A percentile compares a stretch with the other conserved stretches of the same genome.
Conservation (phyloP, 2,329 filamentous ascomycete species). For the Xylariales sp. region DNA sequence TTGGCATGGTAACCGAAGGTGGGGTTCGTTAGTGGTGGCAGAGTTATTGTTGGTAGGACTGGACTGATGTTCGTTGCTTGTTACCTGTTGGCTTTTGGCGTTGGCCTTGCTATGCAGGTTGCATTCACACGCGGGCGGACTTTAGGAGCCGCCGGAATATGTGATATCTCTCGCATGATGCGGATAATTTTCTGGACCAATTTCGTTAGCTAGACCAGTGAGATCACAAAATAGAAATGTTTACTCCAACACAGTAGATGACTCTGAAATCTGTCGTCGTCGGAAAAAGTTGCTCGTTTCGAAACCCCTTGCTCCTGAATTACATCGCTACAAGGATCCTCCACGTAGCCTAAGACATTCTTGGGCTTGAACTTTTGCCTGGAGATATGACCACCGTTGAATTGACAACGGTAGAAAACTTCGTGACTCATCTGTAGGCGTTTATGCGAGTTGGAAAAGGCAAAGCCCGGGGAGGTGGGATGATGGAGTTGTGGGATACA, state of each 20-base stretch:
- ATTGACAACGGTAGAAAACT: not conserved
- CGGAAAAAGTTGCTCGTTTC: not conserved
- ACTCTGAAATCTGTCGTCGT: not conserved
- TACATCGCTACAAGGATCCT: not conserved
- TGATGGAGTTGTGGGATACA: not conserved
- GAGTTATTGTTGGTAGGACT: conserved; percentile 25
- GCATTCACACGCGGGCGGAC: conserved; percentile 17
- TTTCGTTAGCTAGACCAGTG: conserved; percentile 38
- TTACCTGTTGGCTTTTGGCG: conserved; percentile 22
- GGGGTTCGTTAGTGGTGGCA: conserved; percentile 7
- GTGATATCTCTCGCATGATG: conserved; percentile 38
- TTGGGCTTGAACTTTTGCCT: too few species aligned
- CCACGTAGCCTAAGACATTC: too few species aligned
- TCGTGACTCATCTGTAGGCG: not conserved
- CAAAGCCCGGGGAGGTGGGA: not conserved
- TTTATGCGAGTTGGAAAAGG: not conserved
- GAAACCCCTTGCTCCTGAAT: not conserved
- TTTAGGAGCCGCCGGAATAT: conserved; percentile 16
- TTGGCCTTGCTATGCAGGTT: conserved; percentile 26
- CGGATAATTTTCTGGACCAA: conserved; percentile 38
- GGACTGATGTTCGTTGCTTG: conserved; percentile 23
- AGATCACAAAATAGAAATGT: conserved; percentile 27
- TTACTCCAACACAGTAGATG: not conserved
- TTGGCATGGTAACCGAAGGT: not conserved
- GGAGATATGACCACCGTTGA: too few species aligned